phyloP scores from a whole-genome alignment of 192 early-diverging fungal species.

The Gigaspora rosea region DNA sequence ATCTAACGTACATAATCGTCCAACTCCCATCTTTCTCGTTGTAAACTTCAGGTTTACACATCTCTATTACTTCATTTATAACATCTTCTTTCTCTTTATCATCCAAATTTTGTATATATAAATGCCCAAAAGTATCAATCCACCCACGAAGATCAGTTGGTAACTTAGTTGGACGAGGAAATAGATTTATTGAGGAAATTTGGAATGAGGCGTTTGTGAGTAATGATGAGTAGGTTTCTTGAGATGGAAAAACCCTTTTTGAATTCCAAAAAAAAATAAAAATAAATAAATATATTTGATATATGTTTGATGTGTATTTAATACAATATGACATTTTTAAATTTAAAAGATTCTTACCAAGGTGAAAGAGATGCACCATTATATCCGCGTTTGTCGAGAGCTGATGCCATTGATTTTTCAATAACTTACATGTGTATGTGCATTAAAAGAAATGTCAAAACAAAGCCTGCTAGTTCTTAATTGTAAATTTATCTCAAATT shows the following conservation, averaged over 20 bases:
- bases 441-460: neutral
- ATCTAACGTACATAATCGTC: slow-evolving; percentile 41
- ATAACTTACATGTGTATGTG: slow-evolving; percentile 20
- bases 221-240: slow-evolving; percentile 49
- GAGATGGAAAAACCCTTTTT: slow-evolving; percentile 51
- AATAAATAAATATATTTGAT: neutral
- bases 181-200: slow-evolving; percentile 45
- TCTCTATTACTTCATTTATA: slow-evolving; percentile 32
- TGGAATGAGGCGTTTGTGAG: slow-evolving; percentile 55
- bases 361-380: slow-evolving; percentile 41
- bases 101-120: slow-evolving; percentile 53
- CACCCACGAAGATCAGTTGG: slow-evolving; percentile 60
- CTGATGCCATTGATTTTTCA: slow-evolving; percentile 39
- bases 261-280: slow-evolving; percentile 23
- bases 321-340: too few relatives aligned
- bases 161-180: slow-evolving; percentile 58
- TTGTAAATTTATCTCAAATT: neutral
- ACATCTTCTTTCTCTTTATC: slow-evolving; percentile 35
- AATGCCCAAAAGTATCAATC: slow-evolving; percentile 69
- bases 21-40: slow-evolving; percentile 35
- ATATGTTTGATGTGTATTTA: neutral
- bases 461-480: neutral
- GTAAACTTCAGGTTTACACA: neutral
- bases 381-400: slow-evolving; percentile 49
- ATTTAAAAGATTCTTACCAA: slow-evolving; percentile 34